Percentiles rank a stretch among this genome's conserved stretches.
Conservation (phyloP, 768 basidiomycete species). For the Xanthoconium stramineum region DNA sequence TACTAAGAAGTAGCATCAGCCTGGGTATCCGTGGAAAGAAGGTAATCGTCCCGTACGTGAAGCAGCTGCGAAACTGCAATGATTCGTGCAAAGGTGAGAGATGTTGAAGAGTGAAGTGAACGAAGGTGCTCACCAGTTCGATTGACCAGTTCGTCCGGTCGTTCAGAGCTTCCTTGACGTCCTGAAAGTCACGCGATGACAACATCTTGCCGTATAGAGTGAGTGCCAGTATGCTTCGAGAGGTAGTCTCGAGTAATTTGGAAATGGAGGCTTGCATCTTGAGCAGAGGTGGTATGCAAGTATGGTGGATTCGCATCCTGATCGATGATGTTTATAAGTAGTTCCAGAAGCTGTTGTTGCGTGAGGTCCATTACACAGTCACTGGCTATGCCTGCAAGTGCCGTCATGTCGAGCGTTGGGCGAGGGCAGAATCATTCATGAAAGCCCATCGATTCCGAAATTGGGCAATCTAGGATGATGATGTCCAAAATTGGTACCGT, state of each 20-base stretch:
- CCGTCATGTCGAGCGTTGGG: no score
- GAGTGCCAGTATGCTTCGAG: conserved; percentile 1
- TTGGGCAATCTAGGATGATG: no score
- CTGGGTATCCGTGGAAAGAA: not conserved
- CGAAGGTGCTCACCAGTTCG: conserved; percentile 14
- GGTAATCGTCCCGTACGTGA: conserved; percentile 7
- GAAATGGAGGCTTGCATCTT: conserved; percentile 9
- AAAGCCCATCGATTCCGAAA: no score
- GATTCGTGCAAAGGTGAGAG: not conserved
- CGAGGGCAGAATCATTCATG: no score
- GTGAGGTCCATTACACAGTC: no score
- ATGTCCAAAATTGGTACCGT: no score
- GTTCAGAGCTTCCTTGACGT: conserved; percentile 16
- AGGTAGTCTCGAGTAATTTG: not conserved
- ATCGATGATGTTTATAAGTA: no score
- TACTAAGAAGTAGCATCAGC: conserved; percentile 14
- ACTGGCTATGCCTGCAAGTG: no score
- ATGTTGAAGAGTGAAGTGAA: not conserved
- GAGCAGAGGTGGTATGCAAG: no score
- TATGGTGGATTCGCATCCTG: no score
- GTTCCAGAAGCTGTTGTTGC: no score
- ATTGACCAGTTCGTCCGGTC: conserved; percentile 21
- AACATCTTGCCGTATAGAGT: conserved; percentile 18
- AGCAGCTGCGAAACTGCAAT: conserved; percentile 12
- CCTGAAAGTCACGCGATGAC: conserved; percentile 20